Conservation (phyloP, 768 basidiomycete genomes). For the Chlorophyllum brunneum region DNA sequence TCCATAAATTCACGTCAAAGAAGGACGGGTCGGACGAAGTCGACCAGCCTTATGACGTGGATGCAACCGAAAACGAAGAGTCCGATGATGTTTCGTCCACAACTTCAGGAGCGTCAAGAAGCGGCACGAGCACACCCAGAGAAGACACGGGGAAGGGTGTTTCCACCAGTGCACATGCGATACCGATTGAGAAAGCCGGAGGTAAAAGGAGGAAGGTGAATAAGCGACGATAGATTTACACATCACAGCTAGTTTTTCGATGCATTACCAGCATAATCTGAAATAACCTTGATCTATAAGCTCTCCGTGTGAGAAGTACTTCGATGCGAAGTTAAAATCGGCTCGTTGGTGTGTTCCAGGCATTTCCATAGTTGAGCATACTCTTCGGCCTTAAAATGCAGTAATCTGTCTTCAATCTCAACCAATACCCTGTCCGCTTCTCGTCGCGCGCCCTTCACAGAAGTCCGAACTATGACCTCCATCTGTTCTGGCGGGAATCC, state of each 20-base stretch:
- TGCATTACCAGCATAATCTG: not conserved
- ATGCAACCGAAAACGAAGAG: slow-evolving; percentile 17
- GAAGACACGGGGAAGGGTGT: slow-evolving; percentile 27
- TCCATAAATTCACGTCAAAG: slow-evolving; percentile 24
- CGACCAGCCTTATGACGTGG: not conserved
- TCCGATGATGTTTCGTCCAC: slow-evolving; percentile 35
- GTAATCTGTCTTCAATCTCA: not conserved
- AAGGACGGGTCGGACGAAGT: slow-evolving; percentile 17
- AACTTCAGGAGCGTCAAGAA: slow-evolving; percentile 41
- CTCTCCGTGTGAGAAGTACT: no score
- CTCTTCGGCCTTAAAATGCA: not conserved
- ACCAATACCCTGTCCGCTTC: not conserved
- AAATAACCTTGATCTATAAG: no score
- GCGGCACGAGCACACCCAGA: slow-evolving; percentile 35
- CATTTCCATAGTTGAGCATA: not conserved
- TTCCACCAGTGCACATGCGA: slow-evolving; percentile 18
- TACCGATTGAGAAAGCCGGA: slow-evolving; percentile 49
- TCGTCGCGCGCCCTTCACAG: not conserved
- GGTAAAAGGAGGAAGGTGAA: slow-evolving; percentile 62
- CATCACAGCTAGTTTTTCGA: no score
- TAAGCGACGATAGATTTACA: slow-evolving; percentile 41
- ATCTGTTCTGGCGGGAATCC: not conserved
- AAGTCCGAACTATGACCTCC: not conserved
- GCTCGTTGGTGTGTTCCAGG: not conserved
- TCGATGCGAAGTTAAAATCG: not conserved